A percentile compares a stretch with the other conserved stretches of the same genome.
phyloP scores from a whole-genome alignment of 495 filamentous ascomycete genomes.

The Hypoxylon fragiforme region DNA sequence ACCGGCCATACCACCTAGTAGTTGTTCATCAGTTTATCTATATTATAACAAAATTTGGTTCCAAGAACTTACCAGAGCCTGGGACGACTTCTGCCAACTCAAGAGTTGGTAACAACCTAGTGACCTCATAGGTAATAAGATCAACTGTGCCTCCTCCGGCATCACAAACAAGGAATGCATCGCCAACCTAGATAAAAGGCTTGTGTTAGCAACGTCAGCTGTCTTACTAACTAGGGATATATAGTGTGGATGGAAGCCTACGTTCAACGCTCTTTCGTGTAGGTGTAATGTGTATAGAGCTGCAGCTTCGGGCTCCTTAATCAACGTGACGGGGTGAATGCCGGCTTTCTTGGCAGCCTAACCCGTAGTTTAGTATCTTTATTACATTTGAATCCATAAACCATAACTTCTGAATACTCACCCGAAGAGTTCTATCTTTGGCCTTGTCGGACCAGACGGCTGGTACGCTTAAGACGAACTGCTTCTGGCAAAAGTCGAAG shows the following conservation, averaged over 20 bases:
- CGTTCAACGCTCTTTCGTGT: conserved; percentile 29
- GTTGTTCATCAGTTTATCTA: conserved; percentile 1
- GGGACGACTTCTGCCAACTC: conserved; percentile 2
- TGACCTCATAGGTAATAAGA: conserved; percentile 51
- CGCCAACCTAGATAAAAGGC: conserved; percentile 22
- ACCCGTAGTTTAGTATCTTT: no score
- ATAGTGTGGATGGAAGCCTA: not conserved
- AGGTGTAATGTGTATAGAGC: conserved; percentile 49
- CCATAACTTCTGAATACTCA: not conserved
- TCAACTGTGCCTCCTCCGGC: conserved; percentile 54
- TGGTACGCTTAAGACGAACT: conserved; percentile 37
- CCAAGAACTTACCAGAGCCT: conserved; percentile 4
- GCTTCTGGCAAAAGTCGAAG: conserved; percentile 19
- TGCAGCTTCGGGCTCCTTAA: conserved; percentile 55
- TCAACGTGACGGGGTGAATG: conserved; percentile 38
- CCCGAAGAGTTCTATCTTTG: conserved; percentile 27
- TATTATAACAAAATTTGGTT: conserved; percentile 33
- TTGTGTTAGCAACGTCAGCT: not conserved
- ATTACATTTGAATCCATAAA: not conserved
- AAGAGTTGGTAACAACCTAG: not conserved
- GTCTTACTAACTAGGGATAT: not conserved
- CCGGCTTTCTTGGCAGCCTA: conserved; percentile 38
- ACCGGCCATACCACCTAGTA: conserved; percentile 35
- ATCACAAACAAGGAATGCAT: conserved; percentile 52
- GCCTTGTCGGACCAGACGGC: conserved; percentile 43